These are phyloP conservation scores for Backusella circina DNA, from an alignment of 192 early-diverging fungal species.

Conservation along the genomic window DNA sequence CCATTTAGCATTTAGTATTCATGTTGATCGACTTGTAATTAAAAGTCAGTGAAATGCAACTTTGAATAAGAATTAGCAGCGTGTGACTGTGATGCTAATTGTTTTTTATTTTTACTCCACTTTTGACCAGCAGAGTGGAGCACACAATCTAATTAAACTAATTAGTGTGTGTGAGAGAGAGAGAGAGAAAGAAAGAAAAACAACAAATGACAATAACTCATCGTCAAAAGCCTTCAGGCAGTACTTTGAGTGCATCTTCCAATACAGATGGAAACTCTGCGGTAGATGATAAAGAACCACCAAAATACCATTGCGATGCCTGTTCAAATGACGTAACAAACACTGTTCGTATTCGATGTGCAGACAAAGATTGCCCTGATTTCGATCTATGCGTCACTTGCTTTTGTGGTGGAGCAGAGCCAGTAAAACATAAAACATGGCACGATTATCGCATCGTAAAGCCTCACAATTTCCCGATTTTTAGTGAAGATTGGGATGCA, in stretches of 20 bases:
- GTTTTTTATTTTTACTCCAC: not conserved
- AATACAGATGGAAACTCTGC: slow-evolving; percentile 2
- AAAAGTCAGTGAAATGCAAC: not conserved
- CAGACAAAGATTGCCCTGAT: slow-evolving; percentile 64
- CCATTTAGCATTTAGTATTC: no score
- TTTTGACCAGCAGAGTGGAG: not conserved
- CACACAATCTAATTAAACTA: not conserved
- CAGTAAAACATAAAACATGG: slow-evolving; percentile 72
- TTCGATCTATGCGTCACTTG: slow-evolving; percentile 95
- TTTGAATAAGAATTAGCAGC: not conserved
- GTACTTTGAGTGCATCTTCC: slow-evolving; percentile 22
- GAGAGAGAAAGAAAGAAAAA: no score
- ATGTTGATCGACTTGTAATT: no score
- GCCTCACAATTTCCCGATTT: slow-evolving; percentile 85
- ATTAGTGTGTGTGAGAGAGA: no score
- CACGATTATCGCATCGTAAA: slow-evolving; percentile 93
- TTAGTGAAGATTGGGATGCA: slow-evolving; percentile 88
- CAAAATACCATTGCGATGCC: slow-evolving; percentile 74
- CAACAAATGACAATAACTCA: slow-evolving; percentile 37
- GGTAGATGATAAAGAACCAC: slow-evolving; percentile 34
- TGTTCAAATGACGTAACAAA: slow-evolving; percentile 91
- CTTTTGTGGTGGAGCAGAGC: slow-evolving; percentile 82
- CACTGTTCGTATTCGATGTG: slow-evolving; percentile 84
- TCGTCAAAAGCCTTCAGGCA: slow-evolving; percentile 30
- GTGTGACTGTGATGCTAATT: not conserved